Conservation (phyloP, 768 basidiomycete genomes). For the Tulasnella calospora region DNA sequence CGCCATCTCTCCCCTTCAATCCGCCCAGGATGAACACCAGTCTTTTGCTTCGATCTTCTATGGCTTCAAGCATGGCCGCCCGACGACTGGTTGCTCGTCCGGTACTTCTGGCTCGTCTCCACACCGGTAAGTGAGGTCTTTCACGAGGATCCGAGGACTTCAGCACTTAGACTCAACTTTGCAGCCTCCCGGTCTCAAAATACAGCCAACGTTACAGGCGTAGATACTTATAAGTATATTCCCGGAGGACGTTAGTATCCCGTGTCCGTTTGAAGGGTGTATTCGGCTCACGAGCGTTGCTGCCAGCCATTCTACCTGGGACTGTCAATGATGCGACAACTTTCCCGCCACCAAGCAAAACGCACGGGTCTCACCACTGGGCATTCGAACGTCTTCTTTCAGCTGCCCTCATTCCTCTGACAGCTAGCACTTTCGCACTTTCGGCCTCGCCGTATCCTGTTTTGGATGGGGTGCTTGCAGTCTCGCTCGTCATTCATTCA, state of each 20-base stretch:
- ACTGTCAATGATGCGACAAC: constrained; percentile 92
- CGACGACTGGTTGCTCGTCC: constrained; percentile 14
- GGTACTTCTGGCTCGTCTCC: constrained; percentile 17
- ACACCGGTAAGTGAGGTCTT: constrained; percentile 17
- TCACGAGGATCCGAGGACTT: background rate
- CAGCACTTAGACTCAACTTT: background rate
- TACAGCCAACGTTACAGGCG: background rate
- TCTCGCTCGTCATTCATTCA: constrained; percentile 87
- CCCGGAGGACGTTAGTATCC: constrained; percentile 31
- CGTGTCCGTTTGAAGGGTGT: background rate
- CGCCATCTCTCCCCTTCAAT: background rate
- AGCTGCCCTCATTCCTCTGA: constrained; percentile 82
- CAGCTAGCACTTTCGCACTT: constrained; percentile 78
- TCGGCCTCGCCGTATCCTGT: constrained; percentile 73
- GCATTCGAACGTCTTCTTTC: constrained; percentile 91
- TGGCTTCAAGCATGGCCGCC: constrained; percentile 11
- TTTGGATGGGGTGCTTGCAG: constrained; percentile 81
- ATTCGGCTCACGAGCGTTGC: background rate
- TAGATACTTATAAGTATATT: constrained; percentile 27
- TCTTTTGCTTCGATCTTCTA: constrained; percentile 5
- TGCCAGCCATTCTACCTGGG: constrained; percentile 70
- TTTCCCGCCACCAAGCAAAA: constrained; percentile 75
- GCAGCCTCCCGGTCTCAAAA: background rate
- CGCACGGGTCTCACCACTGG: constrained; percentile 87
- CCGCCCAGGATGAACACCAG: constrained; percentile 6